Evolutionary conservation across 148 eudicot genomes (phyloP), one percentile per base, ranked within the genome.

Genomic region (Persicaria maculosa): DNA sequence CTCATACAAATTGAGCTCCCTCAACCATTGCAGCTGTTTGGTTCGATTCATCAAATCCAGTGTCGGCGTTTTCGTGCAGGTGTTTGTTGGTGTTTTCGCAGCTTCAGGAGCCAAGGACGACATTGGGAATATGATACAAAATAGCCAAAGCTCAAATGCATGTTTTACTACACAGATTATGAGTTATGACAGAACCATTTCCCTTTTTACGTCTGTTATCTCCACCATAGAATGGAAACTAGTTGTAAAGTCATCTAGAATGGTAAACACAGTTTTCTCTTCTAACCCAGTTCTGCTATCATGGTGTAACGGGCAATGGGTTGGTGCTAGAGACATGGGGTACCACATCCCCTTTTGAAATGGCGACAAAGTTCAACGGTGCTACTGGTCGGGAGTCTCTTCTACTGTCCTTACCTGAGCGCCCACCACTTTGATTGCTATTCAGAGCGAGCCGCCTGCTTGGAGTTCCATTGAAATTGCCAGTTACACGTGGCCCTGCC

Each of bases 301-400:
- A 31, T 31, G 40, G 40, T 31, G 40, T 31, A 31, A 31, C 3
- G 40, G 40, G 40, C 40, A 31, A 31, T 3, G 40, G 40, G 40
- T 31, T 31, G 40, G 40, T 31, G 40, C 40, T 31, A 31, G 40
- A 31, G 40, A 31, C 40, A 3, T 31, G 40, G 40, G 40, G 3
- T 31, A 31, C 85, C 1, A 89, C 85, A 76, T 93, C 98, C 45
- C 89, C 97, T 79, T 88, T 91, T 4, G 92, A 80, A 45, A 88
- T 77, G 52, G 97, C 83, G 16, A 93, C 97, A 74, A 81, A 91
- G 83, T 91, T 93, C 71, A 86, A 82, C 1, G 98, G 97, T 74
- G 94, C 94, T 53, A 82, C 77, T 7, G 88, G 90, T 80, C 91
- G 85, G 7, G 85, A 22, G 4, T 86, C 88, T 78, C 87, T 84